phyloP scores from a whole-genome alignment of 805 yeast species.

The Saccharomycopsis babjevae region DNA sequence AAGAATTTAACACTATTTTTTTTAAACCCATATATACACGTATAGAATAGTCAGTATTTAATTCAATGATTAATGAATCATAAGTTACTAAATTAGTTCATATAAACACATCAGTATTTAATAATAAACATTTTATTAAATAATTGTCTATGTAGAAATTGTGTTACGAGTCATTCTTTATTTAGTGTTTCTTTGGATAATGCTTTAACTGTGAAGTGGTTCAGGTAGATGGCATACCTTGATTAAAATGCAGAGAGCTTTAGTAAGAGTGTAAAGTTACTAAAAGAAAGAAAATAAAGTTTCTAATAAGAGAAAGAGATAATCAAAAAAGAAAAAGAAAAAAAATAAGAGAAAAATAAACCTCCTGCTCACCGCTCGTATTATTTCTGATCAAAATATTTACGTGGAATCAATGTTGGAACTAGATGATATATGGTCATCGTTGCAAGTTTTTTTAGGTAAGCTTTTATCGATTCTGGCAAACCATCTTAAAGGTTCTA shows the following conservation, averaged over 20 bases:
- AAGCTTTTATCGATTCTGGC: conserved; percentile 16
- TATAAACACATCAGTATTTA: not conserved
- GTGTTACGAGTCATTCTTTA: not conserved
- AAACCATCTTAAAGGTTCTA: conserved; percentile 20
- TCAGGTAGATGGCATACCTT: too few relatives aligned
- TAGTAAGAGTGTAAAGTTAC: too few relatives aligned
- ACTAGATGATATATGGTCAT: too few relatives aligned
- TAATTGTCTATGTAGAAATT: not conserved
- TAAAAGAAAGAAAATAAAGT: too few relatives aligned
- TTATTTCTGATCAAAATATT: too few relatives aligned
- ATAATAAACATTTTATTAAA: not conserved
- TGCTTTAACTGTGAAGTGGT: not conserved
- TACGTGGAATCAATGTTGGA: too few relatives aligned
- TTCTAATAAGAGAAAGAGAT: too few relatives aligned
- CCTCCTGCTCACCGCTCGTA: too few relatives aligned
- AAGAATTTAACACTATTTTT: not conserved
- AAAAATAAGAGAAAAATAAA: too few relatives aligned
- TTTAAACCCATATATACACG: not conserved
- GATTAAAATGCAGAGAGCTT: too few relatives aligned
- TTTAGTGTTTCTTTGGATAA: not conserved
- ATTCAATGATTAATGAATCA: not conserved
- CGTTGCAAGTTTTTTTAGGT: too few relatives aligned
- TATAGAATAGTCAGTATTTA: not conserved
- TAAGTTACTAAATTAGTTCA: not conserved
- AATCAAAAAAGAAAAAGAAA: too few relatives aligned